phyloP scores from a whole-genome alignment of 2,329 filamentous ascomycete genomes.

The Beauveria rudraprayagi region DNA sequence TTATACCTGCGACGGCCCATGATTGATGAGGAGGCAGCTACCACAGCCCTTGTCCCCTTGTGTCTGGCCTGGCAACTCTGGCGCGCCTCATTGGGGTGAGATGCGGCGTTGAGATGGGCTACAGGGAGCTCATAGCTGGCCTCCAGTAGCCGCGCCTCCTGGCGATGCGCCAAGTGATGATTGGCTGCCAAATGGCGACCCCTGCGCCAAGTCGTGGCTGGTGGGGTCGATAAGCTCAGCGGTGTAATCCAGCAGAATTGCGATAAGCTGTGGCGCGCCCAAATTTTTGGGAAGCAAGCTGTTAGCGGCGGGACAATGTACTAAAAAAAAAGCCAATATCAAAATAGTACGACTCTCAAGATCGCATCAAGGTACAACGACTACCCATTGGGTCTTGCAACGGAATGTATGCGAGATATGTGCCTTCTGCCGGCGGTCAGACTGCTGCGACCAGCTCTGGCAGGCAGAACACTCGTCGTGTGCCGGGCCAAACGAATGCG shows the following conservation, averaged over 20 bases:
- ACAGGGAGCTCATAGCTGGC: not conserved
- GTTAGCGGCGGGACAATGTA: not conserved
- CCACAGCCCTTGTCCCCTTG: not conserved
- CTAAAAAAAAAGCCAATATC: not conserved
- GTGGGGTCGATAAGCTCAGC: slow-evolving; percentile 16
- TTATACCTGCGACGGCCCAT: slow-evolving; percentile 54
- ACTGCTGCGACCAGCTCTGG: slow-evolving; percentile 4
- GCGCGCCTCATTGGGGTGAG: not conserved
- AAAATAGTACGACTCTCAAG: not conserved
- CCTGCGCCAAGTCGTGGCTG: not conserved
- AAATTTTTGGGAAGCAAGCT: slow-evolving; percentile 26
- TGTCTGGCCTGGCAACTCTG: not conserved
- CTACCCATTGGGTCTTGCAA: slow-evolving; percentile 14
- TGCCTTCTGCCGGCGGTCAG: slow-evolving; percentile 26
- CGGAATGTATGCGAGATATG: slow-evolving; percentile 36
- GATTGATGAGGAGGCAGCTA: slow-evolving; percentile 16
- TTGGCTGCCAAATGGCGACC: not conserved
- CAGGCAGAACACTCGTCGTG: slow-evolving; percentile 32
- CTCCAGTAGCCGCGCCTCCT: not conserved
- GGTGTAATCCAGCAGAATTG: slow-evolving; percentile 29
- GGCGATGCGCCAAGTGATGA: not conserved
- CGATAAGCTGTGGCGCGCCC: slow-evolving; percentile 25
- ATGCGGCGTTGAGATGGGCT: not conserved
- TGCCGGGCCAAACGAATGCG: slow-evolving; percentile 21
- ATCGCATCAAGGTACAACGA: not conserved